Evolutionary conservation across 176 grass and related monocot species (phyloP), one percentile per base, ranked within the genome.

Genomic region (Elymus sibiricus): DNA sequence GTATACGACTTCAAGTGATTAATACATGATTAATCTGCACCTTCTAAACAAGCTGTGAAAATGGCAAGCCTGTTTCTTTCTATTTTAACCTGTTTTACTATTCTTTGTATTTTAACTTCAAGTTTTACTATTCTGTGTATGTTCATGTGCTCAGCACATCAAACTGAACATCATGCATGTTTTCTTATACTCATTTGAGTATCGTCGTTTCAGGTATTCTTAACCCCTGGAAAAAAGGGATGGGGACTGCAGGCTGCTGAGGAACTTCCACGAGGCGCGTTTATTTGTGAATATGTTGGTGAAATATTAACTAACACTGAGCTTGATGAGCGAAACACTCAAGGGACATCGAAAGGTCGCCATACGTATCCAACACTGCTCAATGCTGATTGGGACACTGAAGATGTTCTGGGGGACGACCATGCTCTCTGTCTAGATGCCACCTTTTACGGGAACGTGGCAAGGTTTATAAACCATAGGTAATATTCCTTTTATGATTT

Each of bases 401-500:
- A 98, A 90, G 79, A 77, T 83, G 37, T 92, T 86, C 76, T 98
- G 51, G 92, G 95, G 76, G 97, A 98, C 10, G 97, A 98, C 31
- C 90, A 94, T 79, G 88, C 92, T 21, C 91, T 98, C 21, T 95
- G 94, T 85, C 84, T 98, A 42, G 97, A 98, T 88, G 94, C 69
- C 67, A 98, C 97, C 2, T 87, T 92, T 77, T 98, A 98, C 64
- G 97, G 97, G 15, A 98, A 98, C 1, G 84, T 94, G 8, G 94
- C 97, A 22, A 90, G 97, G 28, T 98, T 98, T 88, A 95, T 98
- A 79, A 98, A 98, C 77, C 97, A 98, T 35, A 98, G 93, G 94
- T 98, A 92, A 70, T 59, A 72, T 34, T 73, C 51, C n/a, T 43
- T 29, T 70, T 12, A 66, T 28, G 10, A 29, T 40, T 55, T 35